Conservation (phyloP, 345 rosid genomes). For the Eucalyptus marginata region DNA sequence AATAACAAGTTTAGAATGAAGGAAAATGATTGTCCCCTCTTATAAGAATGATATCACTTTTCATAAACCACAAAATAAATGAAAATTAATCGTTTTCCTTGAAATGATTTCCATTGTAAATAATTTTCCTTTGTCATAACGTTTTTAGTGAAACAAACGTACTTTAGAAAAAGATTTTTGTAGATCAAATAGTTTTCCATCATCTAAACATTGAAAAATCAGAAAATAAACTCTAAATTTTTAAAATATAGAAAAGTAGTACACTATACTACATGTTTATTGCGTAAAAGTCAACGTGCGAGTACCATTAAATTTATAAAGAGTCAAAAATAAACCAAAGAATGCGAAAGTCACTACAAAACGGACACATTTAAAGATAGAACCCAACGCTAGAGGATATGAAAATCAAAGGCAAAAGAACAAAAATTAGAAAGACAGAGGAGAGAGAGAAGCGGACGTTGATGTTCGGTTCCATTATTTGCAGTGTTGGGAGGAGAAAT, state of each 20-base stretch:
- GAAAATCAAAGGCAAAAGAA: background rate
- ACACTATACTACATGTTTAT: background rate
- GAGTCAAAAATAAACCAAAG: background rate
- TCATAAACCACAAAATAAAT: background rate
- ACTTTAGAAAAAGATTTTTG: too few relatives aligned
- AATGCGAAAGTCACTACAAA: background rate
- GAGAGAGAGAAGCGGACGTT: background rate
- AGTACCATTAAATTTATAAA: background rate
- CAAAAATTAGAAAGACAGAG: background rate
- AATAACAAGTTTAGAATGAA: background rate
- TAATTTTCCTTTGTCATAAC: too few relatives aligned
- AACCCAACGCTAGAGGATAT: background rate
- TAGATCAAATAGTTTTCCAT: background rate
- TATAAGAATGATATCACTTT: background rate
- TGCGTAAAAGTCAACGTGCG: background rate
- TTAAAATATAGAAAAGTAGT: background rate
- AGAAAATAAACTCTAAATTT: background rate
- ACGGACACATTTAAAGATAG: background rate
- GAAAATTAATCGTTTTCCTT: background rate
- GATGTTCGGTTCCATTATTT: background rate
- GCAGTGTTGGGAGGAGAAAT: slow-evolving; percentile 5
- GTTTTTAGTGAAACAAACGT: background rate
- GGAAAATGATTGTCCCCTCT: background rate
- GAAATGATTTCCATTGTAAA: background rate
- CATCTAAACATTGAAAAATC: background rate